A percentile compares a stretch with the other conserved stretches of the same genome.
phyloP scores from a whole-genome alignment of 495 filamentous ascomycete species.

The Apodospora peruviana region DNA sequence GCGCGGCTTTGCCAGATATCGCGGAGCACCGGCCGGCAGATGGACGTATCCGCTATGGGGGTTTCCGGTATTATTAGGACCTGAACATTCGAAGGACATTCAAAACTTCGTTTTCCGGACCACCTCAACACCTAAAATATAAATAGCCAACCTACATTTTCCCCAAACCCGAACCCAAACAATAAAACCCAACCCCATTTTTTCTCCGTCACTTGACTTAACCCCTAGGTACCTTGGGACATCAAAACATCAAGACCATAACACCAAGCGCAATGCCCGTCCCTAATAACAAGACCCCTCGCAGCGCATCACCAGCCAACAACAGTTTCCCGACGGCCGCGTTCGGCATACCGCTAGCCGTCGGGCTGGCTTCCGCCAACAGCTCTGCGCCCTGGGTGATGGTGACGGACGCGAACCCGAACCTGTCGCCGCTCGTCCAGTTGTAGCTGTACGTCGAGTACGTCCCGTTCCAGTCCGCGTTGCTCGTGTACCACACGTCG shows the following conservation, averaged over 20 bases:
- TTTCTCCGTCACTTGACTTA: no score
- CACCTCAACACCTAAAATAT: no score
- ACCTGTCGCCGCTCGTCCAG: slow-evolving; percentile 23
- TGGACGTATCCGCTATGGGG: no score
- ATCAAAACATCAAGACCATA: not conserved
- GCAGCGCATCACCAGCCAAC: not conserved
- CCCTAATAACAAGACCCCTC: not conserved
- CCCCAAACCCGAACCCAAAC: no score
- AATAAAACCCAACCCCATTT: no score
- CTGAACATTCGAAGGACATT: no score
- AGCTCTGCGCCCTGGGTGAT: slow-evolving; percentile 19
- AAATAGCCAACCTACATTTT: no score
- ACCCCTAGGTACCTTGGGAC: no score
- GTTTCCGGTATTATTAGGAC: no score
- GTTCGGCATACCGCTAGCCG: slow-evolving; percentile 7
- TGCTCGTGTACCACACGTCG: slow-evolving; percentile 16
- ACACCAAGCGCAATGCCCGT: not conserved
- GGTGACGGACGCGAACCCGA: slow-evolving; percentile 22
- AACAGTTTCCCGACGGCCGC: not conserved
- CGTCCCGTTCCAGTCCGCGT: slow-evolving; percentile 17
- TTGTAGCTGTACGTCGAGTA: slow-evolving; percentile 21
- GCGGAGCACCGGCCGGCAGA: no score
- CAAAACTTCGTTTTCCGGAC: no score
- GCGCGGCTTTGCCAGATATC: no score
- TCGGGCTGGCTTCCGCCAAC: slow-evolving; percentile 5